These are phyloP conservation scores for Strobilomyces echinocephalus DNA, from an alignment of 768 basidiomycete species.

Conservation along the genomic window DNA sequence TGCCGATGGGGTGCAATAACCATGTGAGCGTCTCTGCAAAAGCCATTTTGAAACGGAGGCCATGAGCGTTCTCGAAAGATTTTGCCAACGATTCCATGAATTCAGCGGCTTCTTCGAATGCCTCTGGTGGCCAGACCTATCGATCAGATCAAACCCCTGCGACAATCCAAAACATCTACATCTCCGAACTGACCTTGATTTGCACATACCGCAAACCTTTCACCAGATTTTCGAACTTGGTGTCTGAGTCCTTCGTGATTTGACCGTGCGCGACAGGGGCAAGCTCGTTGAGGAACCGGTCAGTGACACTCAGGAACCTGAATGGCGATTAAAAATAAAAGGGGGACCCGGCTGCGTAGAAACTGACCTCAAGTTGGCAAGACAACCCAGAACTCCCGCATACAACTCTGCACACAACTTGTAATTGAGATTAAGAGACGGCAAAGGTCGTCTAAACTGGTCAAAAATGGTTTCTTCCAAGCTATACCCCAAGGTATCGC, in stretches of 20 bases:
- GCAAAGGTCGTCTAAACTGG: constrained; percentile 65
- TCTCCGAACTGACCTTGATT: constrained; percentile 54
- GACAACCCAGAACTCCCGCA: constrained; percentile 76
- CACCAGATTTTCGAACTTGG: constrained; percentile 80
- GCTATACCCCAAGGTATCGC: constrained; percentile 69
- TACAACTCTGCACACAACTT: constrained; percentile 78
- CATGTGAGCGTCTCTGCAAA: constrained; percentile 80
- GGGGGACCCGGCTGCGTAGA: neutral
- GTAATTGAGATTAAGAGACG: constrained; percentile 68
- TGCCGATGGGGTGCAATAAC: constrained; percentile 82
- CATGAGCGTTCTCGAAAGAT: constrained; percentile 80
- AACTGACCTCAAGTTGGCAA: constrained; percentile 73
- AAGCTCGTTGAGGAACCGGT: constrained; percentile 81
- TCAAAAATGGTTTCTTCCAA: constrained; percentile 89
- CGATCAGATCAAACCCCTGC: neutral
- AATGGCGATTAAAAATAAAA: neutral
- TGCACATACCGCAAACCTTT: constrained; percentile 76
- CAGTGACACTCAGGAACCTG: constrained; percentile 90
- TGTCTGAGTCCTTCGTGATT: constrained; percentile 75
- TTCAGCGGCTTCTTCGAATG: constrained; percentile 90
- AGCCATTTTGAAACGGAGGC: constrained; percentile 72
- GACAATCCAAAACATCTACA: neutral
- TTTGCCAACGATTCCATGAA: constrained; percentile 82
- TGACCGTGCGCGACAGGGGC: constrained; percentile 69
- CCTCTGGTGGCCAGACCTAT: constrained; percentile 90